Percentiles rank a stretch among this genome's conserved stretches.
Conservation (phyloP, 1,284 basidiomycete species). For the Mycena citricolor region DNA sequence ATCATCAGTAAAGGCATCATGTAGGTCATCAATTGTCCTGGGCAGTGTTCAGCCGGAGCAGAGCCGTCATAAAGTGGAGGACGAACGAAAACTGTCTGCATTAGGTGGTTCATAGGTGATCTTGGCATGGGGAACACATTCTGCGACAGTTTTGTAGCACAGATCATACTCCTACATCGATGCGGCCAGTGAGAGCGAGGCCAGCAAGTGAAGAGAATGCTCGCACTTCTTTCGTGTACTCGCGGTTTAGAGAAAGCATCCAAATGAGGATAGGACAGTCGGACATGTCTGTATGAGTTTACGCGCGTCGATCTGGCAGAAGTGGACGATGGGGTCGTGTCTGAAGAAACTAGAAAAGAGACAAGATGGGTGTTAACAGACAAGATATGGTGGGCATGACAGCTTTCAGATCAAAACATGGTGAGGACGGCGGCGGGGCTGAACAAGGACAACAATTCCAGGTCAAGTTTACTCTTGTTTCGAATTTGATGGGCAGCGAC, state of each 20-base stretch:
- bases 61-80: conserved; percentile 2
- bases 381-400: too few species aligned
- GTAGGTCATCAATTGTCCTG: conserved; percentile 67
- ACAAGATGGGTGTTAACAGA: too few species aligned
- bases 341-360: too few species aligned
- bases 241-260: conserved; percentile 74
- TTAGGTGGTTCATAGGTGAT: conserved; percentile 53
- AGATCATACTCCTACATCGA: conserved; percentile 62
- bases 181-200: neutral
- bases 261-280: conserved; percentile 72
- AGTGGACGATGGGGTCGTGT: too few species aligned
- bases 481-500: too few species aligned
- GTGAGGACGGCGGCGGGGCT: too few species aligned
- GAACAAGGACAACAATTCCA: too few species aligned
- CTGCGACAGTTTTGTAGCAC: conserved; percentile 54
- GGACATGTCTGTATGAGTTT: conserved; percentile 21
- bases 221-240: conserved; percentile 63
- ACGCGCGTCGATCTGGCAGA: too few species aligned
- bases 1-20: conserved; percentile 83
- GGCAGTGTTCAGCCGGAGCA: conserved; percentile 1
- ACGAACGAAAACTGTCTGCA: conserved; percentile 65
- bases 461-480: too few species aligned
- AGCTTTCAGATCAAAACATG: too few species aligned
- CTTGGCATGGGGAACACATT: conserved; percentile 55
- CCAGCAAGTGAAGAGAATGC: neutral